These are phyloP conservation scores for Halenospora varia DNA, from an alignment of 495 filamentous ascomycete genomes.

Conservation along the genomic window DNA sequence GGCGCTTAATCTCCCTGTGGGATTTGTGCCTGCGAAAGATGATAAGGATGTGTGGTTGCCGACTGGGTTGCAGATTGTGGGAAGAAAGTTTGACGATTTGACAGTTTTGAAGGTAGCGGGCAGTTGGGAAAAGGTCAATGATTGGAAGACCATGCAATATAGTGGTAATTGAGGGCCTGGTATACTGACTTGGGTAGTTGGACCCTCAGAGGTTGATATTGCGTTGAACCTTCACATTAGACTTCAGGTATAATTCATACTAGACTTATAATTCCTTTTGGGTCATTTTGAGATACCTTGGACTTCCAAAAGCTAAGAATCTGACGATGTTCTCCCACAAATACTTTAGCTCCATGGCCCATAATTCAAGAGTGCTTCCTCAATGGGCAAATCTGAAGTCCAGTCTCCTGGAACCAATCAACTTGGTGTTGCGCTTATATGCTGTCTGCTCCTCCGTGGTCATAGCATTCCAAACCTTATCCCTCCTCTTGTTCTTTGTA, in stretches of 20 bases:
- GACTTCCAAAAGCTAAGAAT: no score
- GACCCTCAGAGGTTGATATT: no score
- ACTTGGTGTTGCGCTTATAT: slow-evolving; percentile 58
- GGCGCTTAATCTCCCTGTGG: background rate
- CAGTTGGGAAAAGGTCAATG: background rate
- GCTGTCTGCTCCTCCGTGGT: slow-evolving; percentile 51
- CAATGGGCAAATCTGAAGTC: slow-evolving; percentile 18
- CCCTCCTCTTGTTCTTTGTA: slow-evolving; percentile 47
- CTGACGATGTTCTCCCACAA: no score
- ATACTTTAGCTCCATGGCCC: no score
- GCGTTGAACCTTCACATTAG: no score
- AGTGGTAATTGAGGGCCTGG: no score
- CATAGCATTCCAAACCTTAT: slow-evolving; percentile 52
- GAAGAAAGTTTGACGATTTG: background rate
- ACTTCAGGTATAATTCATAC: no score
- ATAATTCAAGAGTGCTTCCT: no score
- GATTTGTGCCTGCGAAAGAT: background rate
- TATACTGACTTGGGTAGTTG: no score
- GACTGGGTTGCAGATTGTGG: background rate
- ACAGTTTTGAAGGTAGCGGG: background rate
- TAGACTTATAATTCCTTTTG: no score
- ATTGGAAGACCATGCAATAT: no score
- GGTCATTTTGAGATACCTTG: no score
- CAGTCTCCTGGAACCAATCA: slow-evolving; percentile 64
- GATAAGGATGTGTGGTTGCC: background rate